These are phyloP conservation scores for Pseudonitzschia multistriata DNA, from an alignment of 108 stramenopile genomes.

Conservation along the genomic window DNA sequence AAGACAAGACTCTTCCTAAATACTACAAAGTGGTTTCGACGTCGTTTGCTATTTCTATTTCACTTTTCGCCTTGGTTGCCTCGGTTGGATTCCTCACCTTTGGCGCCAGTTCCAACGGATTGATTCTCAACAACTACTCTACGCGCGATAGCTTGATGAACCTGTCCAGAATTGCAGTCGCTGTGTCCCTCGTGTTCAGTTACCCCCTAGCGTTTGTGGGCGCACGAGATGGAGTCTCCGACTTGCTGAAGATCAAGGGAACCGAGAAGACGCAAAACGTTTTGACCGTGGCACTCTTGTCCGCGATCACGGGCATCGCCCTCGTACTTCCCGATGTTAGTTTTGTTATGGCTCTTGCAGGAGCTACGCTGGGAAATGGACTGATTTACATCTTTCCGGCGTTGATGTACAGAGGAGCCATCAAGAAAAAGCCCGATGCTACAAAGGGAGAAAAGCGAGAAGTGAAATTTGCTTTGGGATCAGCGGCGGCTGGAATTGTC, in stretches of 20 bases:
- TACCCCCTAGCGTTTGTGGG: slow-evolving; percentile 74
- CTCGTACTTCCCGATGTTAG: slow-evolving; percentile 73
- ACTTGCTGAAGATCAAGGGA: slow-evolving; percentile 59
- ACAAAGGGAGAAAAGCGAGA: slow-evolving; percentile 59
- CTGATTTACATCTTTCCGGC: slow-evolving; percentile 88
- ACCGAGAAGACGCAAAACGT: slow-evolving; percentile 51
- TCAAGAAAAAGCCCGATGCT: slow-evolving; percentile 66
- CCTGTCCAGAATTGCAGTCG: slow-evolving; percentile 89
- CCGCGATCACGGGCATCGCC: slow-evolving; percentile 68
- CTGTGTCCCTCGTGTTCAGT: slow-evolving; percentile 61
- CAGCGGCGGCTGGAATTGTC: slow-evolving; percentile 60
- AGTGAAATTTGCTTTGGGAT: slow-evolving; percentile 58
- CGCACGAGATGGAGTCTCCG: slow-evolving; percentile 78
- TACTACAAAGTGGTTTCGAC: slow-evolving; percentile 80
- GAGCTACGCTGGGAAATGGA: slow-evolving; percentile 91
- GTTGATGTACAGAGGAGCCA: slow-evolving; percentile 69
- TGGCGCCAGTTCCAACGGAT: slow-evolving; percentile 78
- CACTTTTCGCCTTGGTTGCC: slow-evolving; percentile 75
- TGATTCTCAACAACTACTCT: slow-evolving; percentile 95
- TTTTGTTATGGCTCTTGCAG: slow-evolving; percentile 87
- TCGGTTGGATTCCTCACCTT: slow-evolving; percentile 91
- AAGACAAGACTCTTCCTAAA: slow-evolving; percentile 85
- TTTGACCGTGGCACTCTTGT: slow-evolving; percentile 59
- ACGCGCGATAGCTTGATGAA: slow-evolving; percentile 85
- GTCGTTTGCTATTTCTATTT: slow-evolving; percentile 73